These are phyloP conservation scores for Chaetothyriales sp. DNA, from an alignment of 2,329 filamentous ascomycete species.

Conservation along the genomic window DNA sequence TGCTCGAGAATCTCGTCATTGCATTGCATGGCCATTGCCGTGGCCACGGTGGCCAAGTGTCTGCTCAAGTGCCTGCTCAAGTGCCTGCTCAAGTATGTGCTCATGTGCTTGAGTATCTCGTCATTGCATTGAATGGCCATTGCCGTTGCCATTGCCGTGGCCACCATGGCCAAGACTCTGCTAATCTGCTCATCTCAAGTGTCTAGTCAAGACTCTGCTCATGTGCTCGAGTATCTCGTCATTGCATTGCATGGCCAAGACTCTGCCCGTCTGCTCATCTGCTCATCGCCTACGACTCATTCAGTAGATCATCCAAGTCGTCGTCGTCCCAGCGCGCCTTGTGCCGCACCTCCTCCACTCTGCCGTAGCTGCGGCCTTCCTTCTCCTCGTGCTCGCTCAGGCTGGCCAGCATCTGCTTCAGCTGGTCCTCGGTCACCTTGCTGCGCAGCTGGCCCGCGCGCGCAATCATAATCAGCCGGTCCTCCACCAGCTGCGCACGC, in stretches of 20 bases:
- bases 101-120: too few relatives aligned
- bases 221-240: too few relatives aligned
- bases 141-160: too few relatives aligned
- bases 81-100: too few relatives aligned
- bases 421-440: slow-evolving; percentile 82
- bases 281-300: slow-evolving; percentile 8
- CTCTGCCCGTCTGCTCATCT: not conserved
- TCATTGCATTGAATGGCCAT: too few relatives aligned
- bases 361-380: slow-evolving; percentile 53
- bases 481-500: slow-evolving; percentile 80
- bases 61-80: too few relatives aligned
- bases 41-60: not conserved
- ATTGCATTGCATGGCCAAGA: too few relatives aligned
- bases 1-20: too few relatives aligned
- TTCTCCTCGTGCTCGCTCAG: slow-evolving; percentile 35
- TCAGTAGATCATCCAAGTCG: slow-evolving; percentile 28
- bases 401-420: slow-evolving; percentile 71
- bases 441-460: slow-evolving; percentile 70
- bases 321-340: slow-evolving; percentile 76
- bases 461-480: slow-evolving; percentile 82
- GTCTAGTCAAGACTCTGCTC: too few relatives aligned
- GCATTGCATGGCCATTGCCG: too few relatives aligned
- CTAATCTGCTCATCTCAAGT: too few relatives aligned
- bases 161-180: too few relatives aligned
- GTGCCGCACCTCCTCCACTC: slow-evolving; percentile 73